Evolutionary conservation across 2,329 filamentous ascomycete genomes (phyloP), one percentile per base, ranked within the genome.

Genomic region (Diaporthe capsici): DNA sequence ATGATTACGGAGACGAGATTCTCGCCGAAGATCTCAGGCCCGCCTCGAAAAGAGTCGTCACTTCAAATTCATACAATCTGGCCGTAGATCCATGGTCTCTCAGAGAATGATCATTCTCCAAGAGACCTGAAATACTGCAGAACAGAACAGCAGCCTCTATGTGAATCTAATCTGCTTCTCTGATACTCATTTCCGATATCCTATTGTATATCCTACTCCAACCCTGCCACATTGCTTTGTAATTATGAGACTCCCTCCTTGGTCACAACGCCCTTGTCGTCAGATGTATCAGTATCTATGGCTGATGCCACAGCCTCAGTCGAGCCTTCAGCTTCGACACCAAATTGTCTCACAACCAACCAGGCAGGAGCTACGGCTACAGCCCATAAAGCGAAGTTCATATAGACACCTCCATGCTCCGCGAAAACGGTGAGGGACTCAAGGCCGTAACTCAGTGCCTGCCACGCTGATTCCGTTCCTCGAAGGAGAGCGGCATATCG

Each of bases 381-480:
- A 0, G 85, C 92, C 92, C 92, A 95, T 0, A 95, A 84, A 0
- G 85, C 89, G 80, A 94, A 94, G 79, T 94, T 95, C 79, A 94
- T 84, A 80, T 95, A 95, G 0, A 94, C 87, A 22, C 87, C 91
- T 3, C 92, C 93, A 3, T 94, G 88, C 68, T 92, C 85, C 2
- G 89, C 92, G 81, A 95, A 92, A 8, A 94, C 81, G 0, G 85
- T 84, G 13, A 94, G 78, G 3, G 91, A 92, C 12, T 89, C 90
- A 0, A 94, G 82, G 0, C 93, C 93, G 76, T 95, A 95, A 79
- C 92, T 93, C 22, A 95, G 84, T 9, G 93, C 93, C 81, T 95
- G 93, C 84, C 92, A 93, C 0, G 92, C 93, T 1, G 92, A 94
- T 82, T 95, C 93, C 0, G 92, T 93, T 1, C 92, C 93, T 73